Evolutionary conservation across 768 basidiomycete genomes (phyloP).

Genomic region (Antrodiella citrinella): DNA sequence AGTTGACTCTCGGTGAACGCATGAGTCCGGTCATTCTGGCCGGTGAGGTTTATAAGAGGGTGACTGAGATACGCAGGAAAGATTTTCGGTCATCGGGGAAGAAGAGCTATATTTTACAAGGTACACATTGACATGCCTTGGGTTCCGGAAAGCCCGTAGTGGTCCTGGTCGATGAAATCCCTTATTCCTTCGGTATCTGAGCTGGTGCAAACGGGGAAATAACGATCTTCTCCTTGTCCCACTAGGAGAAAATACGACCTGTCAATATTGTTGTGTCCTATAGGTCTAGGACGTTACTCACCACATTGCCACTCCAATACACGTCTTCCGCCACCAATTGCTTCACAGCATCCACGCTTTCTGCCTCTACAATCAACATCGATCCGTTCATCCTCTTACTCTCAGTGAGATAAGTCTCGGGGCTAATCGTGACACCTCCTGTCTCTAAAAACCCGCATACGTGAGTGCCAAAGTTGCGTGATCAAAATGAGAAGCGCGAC

Average conservation of each 20-base stretch:
- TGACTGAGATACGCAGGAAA: too few relatives aligned
- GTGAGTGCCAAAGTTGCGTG: not conserved
- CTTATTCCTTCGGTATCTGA: constrained; percentile 13
- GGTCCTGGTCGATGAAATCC: too few relatives aligned
- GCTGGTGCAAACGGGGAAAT: constrained; percentile 40
- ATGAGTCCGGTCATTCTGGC: too few relatives aligned
- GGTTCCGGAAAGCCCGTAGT: too few relatives aligned
- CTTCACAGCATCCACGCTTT: constrained; percentile 37
- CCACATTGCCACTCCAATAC: constrained; percentile 35
- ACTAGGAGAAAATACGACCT: constrained; percentile 30
- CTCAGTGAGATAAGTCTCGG: constrained; percentile 42
- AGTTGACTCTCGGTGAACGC: too few relatives aligned
- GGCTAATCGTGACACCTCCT: constrained; percentile 50
- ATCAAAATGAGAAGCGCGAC: not conserved
- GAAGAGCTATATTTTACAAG: not conserved
- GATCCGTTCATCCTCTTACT: constrained; percentile 58
- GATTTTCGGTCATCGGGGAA: not conserved
- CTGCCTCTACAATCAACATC: constrained; percentile 44
- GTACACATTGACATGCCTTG: not conserved
- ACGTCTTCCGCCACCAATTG: constrained; percentile 34
- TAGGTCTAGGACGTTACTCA: constrained; percentile 20
- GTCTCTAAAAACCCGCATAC: constrained; percentile 30
- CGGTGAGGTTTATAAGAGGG: too few relatives aligned
- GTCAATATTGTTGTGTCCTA: constrained; percentile 1
- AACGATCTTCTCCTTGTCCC: constrained; percentile 47